Conservation (phyloP, 371 early-diverging fungal species). For the Apophysomyces ossiformis region DNA sequence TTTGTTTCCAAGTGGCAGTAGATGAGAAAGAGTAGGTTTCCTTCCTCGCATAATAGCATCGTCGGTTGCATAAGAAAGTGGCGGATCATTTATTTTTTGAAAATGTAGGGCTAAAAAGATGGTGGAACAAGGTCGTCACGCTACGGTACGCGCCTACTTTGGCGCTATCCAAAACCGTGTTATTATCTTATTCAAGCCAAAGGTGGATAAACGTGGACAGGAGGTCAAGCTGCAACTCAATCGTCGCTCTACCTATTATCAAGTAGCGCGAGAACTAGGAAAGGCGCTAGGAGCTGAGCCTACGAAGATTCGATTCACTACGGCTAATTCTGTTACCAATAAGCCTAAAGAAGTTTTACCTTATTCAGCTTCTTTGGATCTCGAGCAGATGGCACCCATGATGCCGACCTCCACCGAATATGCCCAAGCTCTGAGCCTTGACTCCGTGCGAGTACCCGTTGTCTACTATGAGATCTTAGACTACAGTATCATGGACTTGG, state of each 20-base stretch:
- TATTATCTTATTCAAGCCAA: slow-evolving; percentile 72
- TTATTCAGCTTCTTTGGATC: slow-evolving; percentile 12
- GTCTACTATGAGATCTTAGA: slow-evolving; percentile 83
- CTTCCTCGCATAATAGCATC: not conserved
- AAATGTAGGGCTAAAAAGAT: slow-evolving; percentile 17
- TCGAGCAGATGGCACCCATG: slow-evolving; percentile 22
- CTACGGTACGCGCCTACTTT: slow-evolving; percentile 73
- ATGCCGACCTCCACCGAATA: slow-evolving; percentile 22
- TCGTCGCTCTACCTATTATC: slow-evolving; percentile 22
- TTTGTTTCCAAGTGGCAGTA: slow-evolving; percentile 75
- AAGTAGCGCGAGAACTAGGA: slow-evolving; percentile 29
- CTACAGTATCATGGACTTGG: slow-evolving; percentile 74
- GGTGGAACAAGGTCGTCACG: slow-evolving; percentile 28
- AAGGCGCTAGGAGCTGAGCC: slow-evolving; percentile 25
- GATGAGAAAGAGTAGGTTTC: slow-evolving; percentile 61
- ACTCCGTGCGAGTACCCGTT: slow-evolving; percentile 23
- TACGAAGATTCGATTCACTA: slow-evolving; percentile 28
- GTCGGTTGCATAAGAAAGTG: too few relatives aligned
- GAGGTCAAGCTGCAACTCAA: slow-evolving; percentile 24
- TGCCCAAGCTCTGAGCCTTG: slow-evolving; percentile 21
- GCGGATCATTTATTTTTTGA: too few relatives aligned
- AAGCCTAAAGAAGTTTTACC: slow-evolving; percentile 26
- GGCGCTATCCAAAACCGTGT: slow-evolving; percentile 69
- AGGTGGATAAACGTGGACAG: slow-evolving; percentile 29
- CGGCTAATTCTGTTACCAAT: slow-evolving; percentile 27